A percentile compares a stretch with the other conserved stretches of the same genome.
These are phyloP conservation scores for Vigna radiata DNA, from an alignment of 306 rosid species.

Conservation along the genomic window DNA sequence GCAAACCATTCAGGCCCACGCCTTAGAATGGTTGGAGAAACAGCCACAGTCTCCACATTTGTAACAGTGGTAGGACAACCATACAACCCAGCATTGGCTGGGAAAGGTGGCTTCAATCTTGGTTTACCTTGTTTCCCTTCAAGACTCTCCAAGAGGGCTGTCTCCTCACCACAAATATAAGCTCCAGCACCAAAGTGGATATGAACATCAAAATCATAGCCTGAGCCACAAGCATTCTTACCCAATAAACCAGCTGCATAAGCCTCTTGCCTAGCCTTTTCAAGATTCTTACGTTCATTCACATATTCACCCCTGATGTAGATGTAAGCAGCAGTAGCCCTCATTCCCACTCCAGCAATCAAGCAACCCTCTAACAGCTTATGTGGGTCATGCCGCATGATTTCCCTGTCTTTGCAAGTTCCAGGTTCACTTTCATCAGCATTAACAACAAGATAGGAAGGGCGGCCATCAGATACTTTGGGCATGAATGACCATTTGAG, in stretches of 20 bases:
- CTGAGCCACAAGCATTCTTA: conserved; percentile 97
- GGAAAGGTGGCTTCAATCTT: conserved; percentile 99
- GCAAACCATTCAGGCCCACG: conserved; percentile 99
- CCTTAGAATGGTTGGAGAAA: conserved; percentile 95
- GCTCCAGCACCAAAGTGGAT: conserved; percentile 99
- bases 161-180: conserved; percentile 98
- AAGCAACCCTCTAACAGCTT: conserved; percentile 93
- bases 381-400: conserved; percentile 97
- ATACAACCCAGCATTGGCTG: conserved; percentile 97
- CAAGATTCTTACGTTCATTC: conserved; percentile 84
- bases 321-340: conserved; percentile 97
- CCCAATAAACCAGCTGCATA: conserved; percentile 92
- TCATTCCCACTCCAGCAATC: conserved; percentile 99
- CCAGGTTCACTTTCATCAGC: conserved; percentile 99
- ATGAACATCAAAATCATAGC: conserved; percentile 95
- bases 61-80: conserved; percentile 99
- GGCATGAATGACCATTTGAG: conserved; percentile 99
- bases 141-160: conserved; percentile 96
- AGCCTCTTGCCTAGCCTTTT: conserved; percentile 89
- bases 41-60: conserved; percentile 98
- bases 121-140: conserved; percentile 99
- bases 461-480: conserved; percentile 97
- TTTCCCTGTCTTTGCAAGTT: conserved; percentile 97
- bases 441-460: conserved; percentile 96
- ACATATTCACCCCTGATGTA: conserved; percentile 98